Percentiles rank a stretch among this genome's conserved stretches.
Conservation (phyloP, 192 early-diverging fungal genomes). For the Powellomyces hirtus region DNA sequence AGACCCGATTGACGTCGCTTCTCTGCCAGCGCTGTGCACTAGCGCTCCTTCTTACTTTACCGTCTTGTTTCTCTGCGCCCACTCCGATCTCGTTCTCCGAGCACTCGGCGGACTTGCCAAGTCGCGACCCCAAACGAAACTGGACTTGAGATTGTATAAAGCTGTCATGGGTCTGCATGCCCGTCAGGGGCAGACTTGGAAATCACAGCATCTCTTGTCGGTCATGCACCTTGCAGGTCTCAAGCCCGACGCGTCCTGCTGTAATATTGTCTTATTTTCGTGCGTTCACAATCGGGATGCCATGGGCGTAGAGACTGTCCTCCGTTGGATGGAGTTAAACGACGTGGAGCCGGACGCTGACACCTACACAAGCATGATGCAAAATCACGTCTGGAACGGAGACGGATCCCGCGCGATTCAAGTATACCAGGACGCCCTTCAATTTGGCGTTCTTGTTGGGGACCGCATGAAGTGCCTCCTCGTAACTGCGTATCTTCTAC, state of each 20-base stretch:
- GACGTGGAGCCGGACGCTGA: not conserved
- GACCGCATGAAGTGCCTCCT: not conserved
- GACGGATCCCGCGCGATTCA: not conserved
- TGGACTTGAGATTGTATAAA: not conserved
- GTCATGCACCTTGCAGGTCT: not conserved
- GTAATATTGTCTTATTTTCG: not conserved
- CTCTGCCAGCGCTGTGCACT: not conserved
- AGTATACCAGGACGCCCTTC: not conserved
- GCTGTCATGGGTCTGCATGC: not conserved
- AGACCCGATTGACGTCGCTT: too few relatives aligned
- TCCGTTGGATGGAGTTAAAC: not conserved
- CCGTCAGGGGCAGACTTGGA: not conserved
- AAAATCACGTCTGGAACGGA: not conserved
- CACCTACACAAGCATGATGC: not conserved
- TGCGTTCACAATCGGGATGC: not conserved
- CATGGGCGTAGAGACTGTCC: not conserved
- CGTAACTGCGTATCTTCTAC: not conserved
- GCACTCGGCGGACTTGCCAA: not conserved
- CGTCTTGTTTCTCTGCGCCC: not conserved
- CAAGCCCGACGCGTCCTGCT: not conserved
- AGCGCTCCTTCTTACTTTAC: not conserved
- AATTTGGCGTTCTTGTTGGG: not conserved
- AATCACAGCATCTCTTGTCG: not conserved
- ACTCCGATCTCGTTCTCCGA: not conserved
- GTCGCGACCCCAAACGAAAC: not conserved